Percentiles rank a stretch among this genome's conserved stretches.
Evolutionary conservation across 2,329 filamentous ascomycete species (phyloP).

Genomic region (Alternaria dauci): DNA sequence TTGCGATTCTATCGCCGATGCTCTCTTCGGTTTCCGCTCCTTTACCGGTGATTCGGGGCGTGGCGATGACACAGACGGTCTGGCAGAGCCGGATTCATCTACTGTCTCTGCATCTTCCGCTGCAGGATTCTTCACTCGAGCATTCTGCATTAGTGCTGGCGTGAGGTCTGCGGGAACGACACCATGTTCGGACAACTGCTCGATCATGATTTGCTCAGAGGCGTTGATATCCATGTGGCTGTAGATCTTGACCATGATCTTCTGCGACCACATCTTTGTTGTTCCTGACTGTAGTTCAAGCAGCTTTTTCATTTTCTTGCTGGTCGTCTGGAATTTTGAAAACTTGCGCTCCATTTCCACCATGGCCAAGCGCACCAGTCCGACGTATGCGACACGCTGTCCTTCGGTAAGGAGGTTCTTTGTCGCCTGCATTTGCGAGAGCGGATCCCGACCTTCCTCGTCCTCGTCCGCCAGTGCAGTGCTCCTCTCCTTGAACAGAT

Average conservation of each 20-base stretch:
- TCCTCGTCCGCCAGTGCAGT: slow-evolving; percentile 73
- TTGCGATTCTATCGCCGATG: slow-evolving; percentile 44
- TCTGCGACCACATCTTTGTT: slow-evolving; percentile 95
- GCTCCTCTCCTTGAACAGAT: slow-evolving; percentile 82
- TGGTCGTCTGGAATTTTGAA: slow-evolving; percentile 67
- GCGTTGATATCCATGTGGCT: slow-evolving; percentile 94
- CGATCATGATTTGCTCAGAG: slow-evolving; percentile 97
- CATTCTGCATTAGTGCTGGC: slow-evolving; percentile 86
- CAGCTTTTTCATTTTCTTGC: slow-evolving; percentile 75
- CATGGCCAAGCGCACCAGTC: slow-evolving; percentile 82
- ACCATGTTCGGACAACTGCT: slow-evolving; percentile 92
- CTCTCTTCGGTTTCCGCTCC: slow-evolving; percentile 36
- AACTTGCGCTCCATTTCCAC: slow-evolving; percentile 77
- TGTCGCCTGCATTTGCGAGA: slow-evolving; percentile 92
- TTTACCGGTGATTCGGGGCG: slow-evolving; percentile 31
- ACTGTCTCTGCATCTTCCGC: slow-evolving; percentile 58
- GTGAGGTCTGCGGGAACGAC: slow-evolving; percentile 86
- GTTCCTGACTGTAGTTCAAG: slow-evolving; percentile 75
- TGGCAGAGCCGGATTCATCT: slow-evolving; percentile 41
- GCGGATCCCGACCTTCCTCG: slow-evolving; percentile 77
- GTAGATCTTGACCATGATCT: slow-evolving; percentile 96
- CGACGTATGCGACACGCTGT: slow-evolving; percentile 95
- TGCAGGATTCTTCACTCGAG: slow-evolving; percentile 91
- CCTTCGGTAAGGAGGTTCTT: slow-evolving; percentile 95
- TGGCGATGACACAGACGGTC: slow-evolving; percentile 46